Evolutionary conservation across 352 stramenopile species (phyloP), one percentile per base, ranked within the genome.

Genomic region (Globisporangium irregulare): DNA sequence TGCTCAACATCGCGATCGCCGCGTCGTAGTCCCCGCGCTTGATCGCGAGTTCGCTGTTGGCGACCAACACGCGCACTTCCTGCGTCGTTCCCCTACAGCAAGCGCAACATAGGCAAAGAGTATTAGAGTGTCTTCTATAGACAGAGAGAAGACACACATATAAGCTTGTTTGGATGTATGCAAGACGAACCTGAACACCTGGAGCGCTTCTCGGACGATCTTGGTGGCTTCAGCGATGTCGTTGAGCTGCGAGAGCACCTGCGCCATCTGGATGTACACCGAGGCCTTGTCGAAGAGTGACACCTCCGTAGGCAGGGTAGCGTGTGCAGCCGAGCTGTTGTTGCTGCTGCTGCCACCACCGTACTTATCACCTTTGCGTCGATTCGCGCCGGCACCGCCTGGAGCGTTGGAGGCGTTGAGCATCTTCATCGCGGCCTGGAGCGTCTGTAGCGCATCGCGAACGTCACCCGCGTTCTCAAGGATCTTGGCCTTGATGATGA

Each of bases 1-100:
- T 89, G 65, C 87, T 93, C 4, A 98, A 86, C 78, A 98, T 94
- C 20, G 79, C 76, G 48, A 98, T 89, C 0, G 94, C 95, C 18
- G 81, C 81, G 38, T 98, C 89, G 67, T 97, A 92, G 70, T 98
- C 91, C 27, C 89, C 89, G 32, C 85, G 87, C 62, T 97, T 91
- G 59, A 98, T 93, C 7, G 89, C 87, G 3, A 98, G 78, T 66
- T 98, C 86, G 53, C 84, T 93, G 68, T 95, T 95, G 12, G 95
- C 92, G 2, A 98, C 82, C 8, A 98, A 66, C 24, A 98, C 84
- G 8, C 90, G 83, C 4, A 98, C 91, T 73, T 98, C 92, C 64
- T 98, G 83, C 1, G 80, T 75, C 4, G 89, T 96, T 0, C 83
- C 91, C 46, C 78, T 77, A 74, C 10, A 46, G 27, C 27, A 14